A percentile compares a stretch with the other conserved stretches of the same genome.
These are phyloP conservation scores for Calonectria crousiana DNA, from an alignment of 2,329 filamentous ascomycete species.

Conservation along the genomic window DNA sequence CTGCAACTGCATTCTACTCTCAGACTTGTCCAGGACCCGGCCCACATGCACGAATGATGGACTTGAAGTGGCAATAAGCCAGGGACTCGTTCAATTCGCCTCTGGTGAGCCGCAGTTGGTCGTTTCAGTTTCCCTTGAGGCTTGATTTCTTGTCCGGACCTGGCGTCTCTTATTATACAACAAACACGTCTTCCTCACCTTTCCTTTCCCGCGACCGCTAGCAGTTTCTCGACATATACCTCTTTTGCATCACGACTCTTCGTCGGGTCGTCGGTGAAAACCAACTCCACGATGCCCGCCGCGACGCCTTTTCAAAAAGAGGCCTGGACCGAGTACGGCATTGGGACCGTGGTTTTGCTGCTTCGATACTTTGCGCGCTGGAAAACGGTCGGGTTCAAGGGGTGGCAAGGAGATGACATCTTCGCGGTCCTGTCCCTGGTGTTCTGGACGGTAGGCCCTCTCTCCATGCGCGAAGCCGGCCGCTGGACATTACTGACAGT, in stretches of 20 bases:
- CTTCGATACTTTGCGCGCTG: slow-evolving; percentile 54
- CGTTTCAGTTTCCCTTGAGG: background rate
- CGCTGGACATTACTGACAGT: background rate
- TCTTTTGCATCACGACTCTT: background rate
- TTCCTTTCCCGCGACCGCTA: background rate
- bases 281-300: slow-evolving; percentile 28
- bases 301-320: slow-evolving; percentile 57
- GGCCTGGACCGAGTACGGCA: slow-evolving; percentile 57
- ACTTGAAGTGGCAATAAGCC: slow-evolving; percentile 14
- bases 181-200: slow-evolving; percentile 6
- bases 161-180: slow-evolving; percentile 11
- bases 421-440: slow-evolving; percentile 52
- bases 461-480: background rate
- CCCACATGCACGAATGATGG: slow-evolving; percentile 13
- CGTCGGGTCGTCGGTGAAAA: background rate
- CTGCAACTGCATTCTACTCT: background rate
- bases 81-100: slow-evolving; percentile 23
- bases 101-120: slow-evolving; percentile 18
- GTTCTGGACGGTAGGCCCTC: slow-evolving; percentile 52
- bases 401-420: slow-evolving; percentile 57
- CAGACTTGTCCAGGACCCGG: slow-evolving; percentile 5
- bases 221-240: background rate
- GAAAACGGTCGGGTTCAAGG: slow-evolving; percentile 54
- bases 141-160: background rate
- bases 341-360: slow-evolving; percentile 53